Evolutionary conservation across 2,329 filamentous ascomycete species (phyloP), one percentile per base, ranked within the genome.

Genomic region (Cryphonectria japonica): DNA sequence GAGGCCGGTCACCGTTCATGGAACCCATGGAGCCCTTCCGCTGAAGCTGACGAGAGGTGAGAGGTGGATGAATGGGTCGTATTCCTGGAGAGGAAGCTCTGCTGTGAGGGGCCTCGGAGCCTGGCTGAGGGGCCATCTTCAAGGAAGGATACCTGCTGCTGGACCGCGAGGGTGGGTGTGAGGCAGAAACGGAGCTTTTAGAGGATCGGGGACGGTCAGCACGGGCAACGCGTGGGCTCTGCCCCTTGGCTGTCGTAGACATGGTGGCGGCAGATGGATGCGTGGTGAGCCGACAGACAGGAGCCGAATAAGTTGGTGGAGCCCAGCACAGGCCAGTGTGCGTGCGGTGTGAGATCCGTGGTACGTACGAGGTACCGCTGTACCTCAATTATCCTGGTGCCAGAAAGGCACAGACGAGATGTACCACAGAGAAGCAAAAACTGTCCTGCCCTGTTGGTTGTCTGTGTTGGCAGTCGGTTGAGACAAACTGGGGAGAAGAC

Each of bases 141-240:
- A 82, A 81, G 75, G 82, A 81, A 71, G 78, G 81, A 29, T 80
- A 83, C 72, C 81, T 81, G 66, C 77, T 83, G 71, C 84, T 86
- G 29, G 84, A 82, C 71, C 84, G 82, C 19, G 85, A 87, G 43
- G 82, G 78, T 13, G 82, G 81, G 71, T 84, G 85, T 73, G 81
- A 78, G 72, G 82, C 77, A 54, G 70, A 69, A 22, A 76, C 66
- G 14, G 63, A 52, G 16, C 54, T 59, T 32, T 46, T 39, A 41
- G 46, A 57, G 41, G 50, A 37, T 26, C 22, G 32, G 50, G 64
- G 64, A 66, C 26, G 64, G 39, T 34, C 34, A 34, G 32, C 29
- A 26, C 64, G 64, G 39, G 64, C 2, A 29, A 32, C 50, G 50
- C 32, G 64, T 9, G 11, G 16, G 32, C 34, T 66, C 57, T 66